These are phyloP conservation scores for Annulohypoxylon nitens DNA, from an alignment of 495 filamentous ascomycete species.

Conservation along the genomic window DNA sequence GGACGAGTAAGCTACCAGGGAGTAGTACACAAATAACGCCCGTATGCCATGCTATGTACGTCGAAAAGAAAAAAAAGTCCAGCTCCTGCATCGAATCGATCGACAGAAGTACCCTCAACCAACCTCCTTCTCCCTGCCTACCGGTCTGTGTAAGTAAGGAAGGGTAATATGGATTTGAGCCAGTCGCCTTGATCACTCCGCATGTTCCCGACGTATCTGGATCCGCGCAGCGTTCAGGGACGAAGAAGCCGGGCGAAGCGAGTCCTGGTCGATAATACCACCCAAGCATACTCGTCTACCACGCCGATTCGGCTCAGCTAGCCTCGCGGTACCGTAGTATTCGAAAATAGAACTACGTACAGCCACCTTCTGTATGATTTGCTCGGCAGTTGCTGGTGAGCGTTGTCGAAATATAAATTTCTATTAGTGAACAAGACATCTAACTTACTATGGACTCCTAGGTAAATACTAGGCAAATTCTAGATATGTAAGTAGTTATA, in stretches of 20 bases:
- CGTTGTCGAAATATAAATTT: neutral
- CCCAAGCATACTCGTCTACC: no score
- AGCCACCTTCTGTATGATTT: neutral
- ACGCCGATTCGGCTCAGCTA: neutral
- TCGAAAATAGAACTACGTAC: neutral
- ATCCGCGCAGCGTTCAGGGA: neutral
- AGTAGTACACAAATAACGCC: neutral
- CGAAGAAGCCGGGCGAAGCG: neutral
- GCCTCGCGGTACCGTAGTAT: neutral
- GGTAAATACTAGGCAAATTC: no score
- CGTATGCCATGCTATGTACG: neutral
- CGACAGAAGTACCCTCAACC: neutral
- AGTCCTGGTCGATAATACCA: neutral
- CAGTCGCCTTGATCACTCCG: neutral
- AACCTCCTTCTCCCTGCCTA: no score
- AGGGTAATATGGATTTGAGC: neutral
- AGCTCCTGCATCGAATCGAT: slow-evolving; percentile 3
- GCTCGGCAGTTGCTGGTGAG: neutral
- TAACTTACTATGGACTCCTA: neutral
- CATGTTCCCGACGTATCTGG: neutral
- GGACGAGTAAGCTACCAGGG: neutral
- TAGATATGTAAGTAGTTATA: no score
- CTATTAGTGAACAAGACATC: neutral
- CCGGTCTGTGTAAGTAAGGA: no score
- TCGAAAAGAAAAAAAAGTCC: neutral